phyloP scores from a whole-genome alignment of 139 green algal species.

The Chlorella sp. region DNA sequence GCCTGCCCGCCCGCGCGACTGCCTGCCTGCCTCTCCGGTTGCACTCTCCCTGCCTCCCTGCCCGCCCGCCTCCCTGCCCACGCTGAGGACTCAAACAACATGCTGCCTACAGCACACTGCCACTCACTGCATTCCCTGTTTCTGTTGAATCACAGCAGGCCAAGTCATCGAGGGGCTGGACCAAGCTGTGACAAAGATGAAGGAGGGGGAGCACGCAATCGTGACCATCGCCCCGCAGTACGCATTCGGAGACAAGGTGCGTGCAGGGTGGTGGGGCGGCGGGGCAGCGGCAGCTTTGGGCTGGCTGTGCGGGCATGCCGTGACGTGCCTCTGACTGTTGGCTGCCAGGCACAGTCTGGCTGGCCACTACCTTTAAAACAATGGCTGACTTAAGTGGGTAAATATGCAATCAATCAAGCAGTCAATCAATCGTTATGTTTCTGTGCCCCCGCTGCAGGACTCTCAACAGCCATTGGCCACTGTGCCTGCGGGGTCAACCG shows the following conservation, averaged over 20 bases:
- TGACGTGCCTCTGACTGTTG: too few relatives aligned
- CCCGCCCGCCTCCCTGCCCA: too few relatives aligned
- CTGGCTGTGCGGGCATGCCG: too few relatives aligned
- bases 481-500: constrained; percentile 55
- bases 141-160: constrained; percentile 33
- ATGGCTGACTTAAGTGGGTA: not conserved
- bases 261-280: not conserved
- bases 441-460: constrained; percentile 16
- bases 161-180: constrained; percentile 85
- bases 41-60: too few relatives aligned
- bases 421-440: not conserved
- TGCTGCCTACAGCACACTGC: not conserved
- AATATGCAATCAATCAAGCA: too few relatives aligned
- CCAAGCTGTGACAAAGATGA: constrained; percentile 89
- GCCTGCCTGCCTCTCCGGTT: too few relatives aligned
- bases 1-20: too few relatives aligned
- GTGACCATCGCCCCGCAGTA: constrained; percentile 82
- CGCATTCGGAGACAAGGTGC: constrained; percentile 62
- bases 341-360: too few relatives aligned
- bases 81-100: too few relatives aligned
- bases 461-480: constrained; percentile 26
- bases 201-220: constrained; percentile 78
- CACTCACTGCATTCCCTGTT: too few relatives aligned
- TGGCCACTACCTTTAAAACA: too few relatives aligned
- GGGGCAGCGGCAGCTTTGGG: not conserved